phyloP scores from a whole-genome alignment of 2,329 filamentous ascomycete genomes.

The Aspergillus ochraceoroseus region DNA sequence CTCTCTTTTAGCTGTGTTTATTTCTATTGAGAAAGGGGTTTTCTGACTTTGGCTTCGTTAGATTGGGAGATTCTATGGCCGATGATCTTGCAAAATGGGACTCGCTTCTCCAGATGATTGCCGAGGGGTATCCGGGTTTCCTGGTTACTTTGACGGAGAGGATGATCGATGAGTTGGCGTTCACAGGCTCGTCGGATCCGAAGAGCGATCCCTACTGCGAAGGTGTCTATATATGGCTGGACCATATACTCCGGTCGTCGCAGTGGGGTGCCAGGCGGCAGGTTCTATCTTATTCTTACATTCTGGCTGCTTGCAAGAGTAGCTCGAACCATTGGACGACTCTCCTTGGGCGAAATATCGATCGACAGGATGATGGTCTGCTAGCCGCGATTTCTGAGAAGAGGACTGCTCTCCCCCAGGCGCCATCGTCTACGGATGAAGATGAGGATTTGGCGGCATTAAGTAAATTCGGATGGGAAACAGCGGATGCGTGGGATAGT shows the following conservation, averaged over 20 bases:
- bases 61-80: conserved; percentile 29
- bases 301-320: conserved; percentile 32
- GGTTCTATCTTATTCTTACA: conserved; percentile 31
- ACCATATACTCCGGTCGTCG: conserved; percentile 43
- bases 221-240: conserved; percentile 48
- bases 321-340: conserved; percentile 33
- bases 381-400: conserved; percentile 1
- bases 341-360: conserved; percentile 21
- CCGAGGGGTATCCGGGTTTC: conserved; percentile 34
- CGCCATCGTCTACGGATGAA: conserved; percentile 1
- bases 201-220: conserved; percentile 37
- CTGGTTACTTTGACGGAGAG: conserved; percentile 37
- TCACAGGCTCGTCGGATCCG: conserved; percentile 17
- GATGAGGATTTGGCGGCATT: conserved; percentile 22
- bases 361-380: conserved; percentile 8
- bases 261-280: conserved; percentile 34
- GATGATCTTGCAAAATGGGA: conserved; percentile 35
- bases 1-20: too few species aligned
- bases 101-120: conserved; percentile 35
- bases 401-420: not conserved
- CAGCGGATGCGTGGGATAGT: conserved; percentile 29
- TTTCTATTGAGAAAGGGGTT: too few species aligned
- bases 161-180: conserved; percentile 37
- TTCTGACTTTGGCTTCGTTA: conserved; percentile 7
- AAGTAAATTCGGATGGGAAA: conserved; percentile 29